Conservation (phyloP, 2,329 filamentous ascomycete species). For the Cladosporium sphaerospermum region DNA sequence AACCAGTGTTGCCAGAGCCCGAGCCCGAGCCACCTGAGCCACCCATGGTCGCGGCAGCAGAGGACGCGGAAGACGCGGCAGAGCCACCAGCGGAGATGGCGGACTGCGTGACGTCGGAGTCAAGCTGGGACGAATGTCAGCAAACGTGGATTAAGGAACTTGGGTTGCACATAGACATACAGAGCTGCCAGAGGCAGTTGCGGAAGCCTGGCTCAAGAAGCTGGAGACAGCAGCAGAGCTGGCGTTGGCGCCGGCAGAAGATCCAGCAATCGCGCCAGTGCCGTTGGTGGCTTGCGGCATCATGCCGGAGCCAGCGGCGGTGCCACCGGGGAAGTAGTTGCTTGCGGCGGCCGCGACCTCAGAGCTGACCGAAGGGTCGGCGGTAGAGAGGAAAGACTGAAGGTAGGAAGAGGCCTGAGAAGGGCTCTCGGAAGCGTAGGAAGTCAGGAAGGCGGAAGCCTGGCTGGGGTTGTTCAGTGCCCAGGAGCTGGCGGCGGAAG, state of each 20-base stretch:
- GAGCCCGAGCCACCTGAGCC: conserved; percentile 6
- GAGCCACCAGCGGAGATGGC: conserved; percentile 4
- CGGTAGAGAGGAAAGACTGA: not conserved
- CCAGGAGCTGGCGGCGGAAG: conserved; percentile 2
- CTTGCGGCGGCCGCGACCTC: not conserved
- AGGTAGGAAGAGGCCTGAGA: conserved; percentile 4
- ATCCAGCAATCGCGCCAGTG: not conserved
- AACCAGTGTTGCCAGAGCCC: not conserved
- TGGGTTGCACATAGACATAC: not conserved
- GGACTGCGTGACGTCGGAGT: not conserved
- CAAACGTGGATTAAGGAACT: not conserved
- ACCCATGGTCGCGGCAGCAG: not conserved
- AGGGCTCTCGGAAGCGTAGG: conserved; percentile 3
- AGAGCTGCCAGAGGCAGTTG: conserved; percentile 6
- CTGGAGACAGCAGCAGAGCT: not conserved
- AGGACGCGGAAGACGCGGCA: not conserved
- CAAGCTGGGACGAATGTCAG: conserved; percentile 1
- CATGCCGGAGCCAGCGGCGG: not conserved
- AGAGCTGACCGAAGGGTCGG: conserved; percentile 5
- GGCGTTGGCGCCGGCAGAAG: not conserved
- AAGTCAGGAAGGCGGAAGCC: not conserved
- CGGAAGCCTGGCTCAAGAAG: conserved; percentile 7
- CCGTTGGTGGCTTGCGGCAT: conserved; percentile 1
- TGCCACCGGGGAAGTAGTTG: conserved; percentile 1
- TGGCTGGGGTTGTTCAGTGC: conserved; percentile 2